These are phyloP conservation scores for Saitozyma podzolica DNA, from an alignment of 768 basidiomycete species.

Conservation along the genomic window DNA sequence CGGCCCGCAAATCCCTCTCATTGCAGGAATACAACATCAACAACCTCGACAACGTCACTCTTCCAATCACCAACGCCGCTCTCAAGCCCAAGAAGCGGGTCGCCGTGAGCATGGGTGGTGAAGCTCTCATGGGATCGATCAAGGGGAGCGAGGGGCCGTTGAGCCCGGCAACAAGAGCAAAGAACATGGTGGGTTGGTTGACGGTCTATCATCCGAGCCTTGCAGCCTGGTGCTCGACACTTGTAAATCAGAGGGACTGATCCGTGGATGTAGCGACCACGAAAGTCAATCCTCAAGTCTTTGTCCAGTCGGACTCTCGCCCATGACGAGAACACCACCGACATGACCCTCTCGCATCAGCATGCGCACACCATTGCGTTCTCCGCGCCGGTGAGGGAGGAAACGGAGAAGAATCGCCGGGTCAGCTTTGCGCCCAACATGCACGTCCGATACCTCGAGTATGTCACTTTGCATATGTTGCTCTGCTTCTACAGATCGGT, in stretches of 20 bases:
- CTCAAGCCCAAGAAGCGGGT: slow-evolving; percentile 21
- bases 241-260: no score
- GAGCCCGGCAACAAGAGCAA: not conserved
- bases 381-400: slow-evolving; percentile 13
- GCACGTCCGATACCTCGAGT: slow-evolving; percentile 38
- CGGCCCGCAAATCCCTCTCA: slow-evolving; percentile 27
- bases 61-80: slow-evolving; percentile 15
- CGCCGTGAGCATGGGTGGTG: slow-evolving; percentile 17
- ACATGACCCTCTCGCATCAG: slow-evolving; percentile 14
- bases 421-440: slow-evolving; percentile 50
- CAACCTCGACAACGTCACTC: slow-evolving; percentile 22
- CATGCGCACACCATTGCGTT: slow-evolving; percentile 42
- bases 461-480: not conserved
- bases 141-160: not conserved
- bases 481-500: no score
- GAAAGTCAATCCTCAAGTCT: slow-evolving; percentile 48
- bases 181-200: not conserved
- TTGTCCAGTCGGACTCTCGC: slow-evolving; percentile 6
- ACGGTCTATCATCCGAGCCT: not conserved
- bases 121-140: slow-evolving; percentile 5
- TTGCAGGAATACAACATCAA: slow-evolving; percentile 22
- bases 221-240: no score
- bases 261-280: slow-evolving; percentile 28
- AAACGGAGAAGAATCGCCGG: slow-evolving; percentile 4
- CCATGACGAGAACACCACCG: slow-evolving; percentile 22